phyloP scores from a whole-genome alignment of 208 protist genomes.

The Crithidia thermophila region DNA sequence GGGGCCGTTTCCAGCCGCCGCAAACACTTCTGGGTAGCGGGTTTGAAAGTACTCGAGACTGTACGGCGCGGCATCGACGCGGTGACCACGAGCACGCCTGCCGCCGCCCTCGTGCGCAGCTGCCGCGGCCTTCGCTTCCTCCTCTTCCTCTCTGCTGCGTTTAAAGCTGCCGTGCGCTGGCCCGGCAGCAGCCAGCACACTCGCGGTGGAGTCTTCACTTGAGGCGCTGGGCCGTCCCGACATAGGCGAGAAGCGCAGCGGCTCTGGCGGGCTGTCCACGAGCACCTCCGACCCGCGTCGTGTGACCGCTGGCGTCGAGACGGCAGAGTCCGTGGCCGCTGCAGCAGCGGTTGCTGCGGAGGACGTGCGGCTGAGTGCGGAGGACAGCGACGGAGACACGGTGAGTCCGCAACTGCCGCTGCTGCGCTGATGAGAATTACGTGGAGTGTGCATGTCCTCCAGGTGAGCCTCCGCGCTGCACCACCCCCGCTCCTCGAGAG shows the following conservation, averaged over 20 bases:
- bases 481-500: constrained; percentile 26
- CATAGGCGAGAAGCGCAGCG: not conserved
- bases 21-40: constrained; percentile 40
- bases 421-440: constrained; percentile 4
- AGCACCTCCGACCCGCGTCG: not conserved
- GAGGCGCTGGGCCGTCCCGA: constrained; percentile 20
- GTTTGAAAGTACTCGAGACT: constrained; percentile 22
- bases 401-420: constrained; percentile 4
- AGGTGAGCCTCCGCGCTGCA: not conserved
- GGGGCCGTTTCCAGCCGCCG: not conserved
- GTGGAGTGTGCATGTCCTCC: constrained; percentile 1
- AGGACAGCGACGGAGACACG: constrained; percentile 4
- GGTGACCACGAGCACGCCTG: not conserved
- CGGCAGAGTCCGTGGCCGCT: not conserved
- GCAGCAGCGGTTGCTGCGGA: not conserved
- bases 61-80: not conserved
- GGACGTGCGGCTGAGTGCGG: not conserved
- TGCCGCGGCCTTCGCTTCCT: not conserved
- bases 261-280: not conserved
- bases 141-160: not conserved
- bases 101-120: not conserved
- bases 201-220: constrained; percentile 26
- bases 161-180: not conserved
- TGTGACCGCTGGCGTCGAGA: not conserved
- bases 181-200: constrained; percentile 18